Base-by-base conservation (phyloP, 768 basidiomycete species). In the Russula dissimulans region DNA sequence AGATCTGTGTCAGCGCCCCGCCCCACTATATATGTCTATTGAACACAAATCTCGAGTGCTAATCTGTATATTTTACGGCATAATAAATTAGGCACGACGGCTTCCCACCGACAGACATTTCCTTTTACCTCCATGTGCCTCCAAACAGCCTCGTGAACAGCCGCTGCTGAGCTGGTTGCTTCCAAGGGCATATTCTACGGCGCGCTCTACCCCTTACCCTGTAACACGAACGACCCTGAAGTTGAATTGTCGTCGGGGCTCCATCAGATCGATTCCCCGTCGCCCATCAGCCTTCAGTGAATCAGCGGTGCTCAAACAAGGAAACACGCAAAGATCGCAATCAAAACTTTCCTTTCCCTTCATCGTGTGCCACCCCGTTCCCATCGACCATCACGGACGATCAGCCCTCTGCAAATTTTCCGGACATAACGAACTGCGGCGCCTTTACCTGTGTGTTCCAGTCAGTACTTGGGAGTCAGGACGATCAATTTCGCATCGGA, bases 21-120 rank as follows among this genome's bases (percentile, higher is more conserved):
- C 47, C 54, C 5, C 12, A 26, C 26, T 32, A 43, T 32, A 43
- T 26, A n/a, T 32, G 29, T 39, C 38, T 17, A 32, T 49, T 17
- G 17, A 34, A 2, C n/a, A 17, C 22, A 34, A 54, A 54, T 55
- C 59, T 60, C 59, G 4, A 14, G 47, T 60, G 26, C 34, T 22
- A 44, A 60, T 55, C 59, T 55, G n/a, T 18, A 15, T 26, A 26
- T 48, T 38, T 60, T 50, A 50, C 59, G 54, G 47, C 54, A 50
- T 45, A 56, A 44, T 49, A 22, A 26, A 49, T 22, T 34, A 60
- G 54, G 59, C 12, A 60, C 54, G 3, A 53, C 14, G 36, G 14
- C n/a, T 29, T 29, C 26, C 42, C 49, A 44, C 46, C 57, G 49
- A 57, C 55, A 46, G 44, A 26, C 36, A 49, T 57, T 12, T 57